These are phyloP conservation scores for Leucogyrophana mollusca DNA, from an alignment of 768 basidiomycete genomes.

Conservation along the genomic window DNA sequence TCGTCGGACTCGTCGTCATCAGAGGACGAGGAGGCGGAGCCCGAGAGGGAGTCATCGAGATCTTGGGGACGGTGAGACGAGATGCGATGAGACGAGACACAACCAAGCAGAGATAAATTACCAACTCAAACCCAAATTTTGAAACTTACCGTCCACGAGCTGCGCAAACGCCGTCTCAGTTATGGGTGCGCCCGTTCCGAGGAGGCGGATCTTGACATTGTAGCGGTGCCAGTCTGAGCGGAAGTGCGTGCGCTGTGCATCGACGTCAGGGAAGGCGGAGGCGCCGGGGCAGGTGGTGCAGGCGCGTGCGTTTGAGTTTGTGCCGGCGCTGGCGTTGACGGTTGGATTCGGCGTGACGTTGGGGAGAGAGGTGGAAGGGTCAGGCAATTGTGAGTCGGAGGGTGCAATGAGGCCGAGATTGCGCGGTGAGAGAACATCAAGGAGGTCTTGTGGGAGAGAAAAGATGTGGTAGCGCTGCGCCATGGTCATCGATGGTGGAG, in stretches of 20 bases:
- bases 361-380: conserved; percentile 16
- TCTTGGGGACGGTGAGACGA: conserved; percentile 35
- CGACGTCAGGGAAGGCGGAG: conserved; percentile 65
- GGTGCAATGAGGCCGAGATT: conserved; percentile 42
- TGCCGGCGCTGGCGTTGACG: conserved; percentile 29
- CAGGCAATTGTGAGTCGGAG: conserved; percentile 30
- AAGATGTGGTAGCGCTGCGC: conserved; percentile 58
- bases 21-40: conserved; percentile 76
- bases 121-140: too few relatives aligned
- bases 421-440: conserved; percentile 71
- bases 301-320: conserved; percentile 38
- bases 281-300: conserved; percentile 75
- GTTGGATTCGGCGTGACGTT: conserved; percentile 20
- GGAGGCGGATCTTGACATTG: conserved; percentile 83
- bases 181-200: conserved; percentile 55
- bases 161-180: conserved; percentile 70
- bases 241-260: conserved; percentile 84
- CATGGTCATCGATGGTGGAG: conserved; percentile 17
- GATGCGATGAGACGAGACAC: too few relatives aligned
- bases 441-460: conserved; percentile 65
- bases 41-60: conserved; percentile 87
- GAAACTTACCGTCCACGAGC: conserved; percentile 72
- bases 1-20: conserved; percentile 55
- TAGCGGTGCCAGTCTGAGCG: conserved; percentile 98
- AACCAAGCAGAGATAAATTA: background rate